Base-by-base conservation (phyloP, 805 yeast species). In the Komagataella phaffii region DNA sequence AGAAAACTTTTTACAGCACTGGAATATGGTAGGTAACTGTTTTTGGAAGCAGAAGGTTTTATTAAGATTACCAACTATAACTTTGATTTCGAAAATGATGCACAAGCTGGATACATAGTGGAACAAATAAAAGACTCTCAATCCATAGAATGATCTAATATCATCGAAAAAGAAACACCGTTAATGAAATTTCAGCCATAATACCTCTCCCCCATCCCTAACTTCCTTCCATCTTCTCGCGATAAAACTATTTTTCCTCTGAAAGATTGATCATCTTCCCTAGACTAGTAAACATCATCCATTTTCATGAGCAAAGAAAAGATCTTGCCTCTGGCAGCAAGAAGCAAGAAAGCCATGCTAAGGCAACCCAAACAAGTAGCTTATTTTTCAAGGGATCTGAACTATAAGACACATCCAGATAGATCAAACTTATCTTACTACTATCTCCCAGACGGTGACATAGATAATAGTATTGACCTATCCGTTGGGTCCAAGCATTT, bases 301-400 rank as follows among this genome's bases (percentile, higher is more conserved):
- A 21, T 21, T 14, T 14, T 30, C 2, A 30, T 30, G 40, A 30
- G 40, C 40, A 30, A 30, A 30, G 40, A 23, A 8, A 61, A 61
- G 47, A 62, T 59, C 21, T 59, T 55, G 53, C 76, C 79, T 2
- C 56, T 75, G 40, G 61, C 62, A 50, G 68, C 77, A 8, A 68
- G 85, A 53, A 76, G 88, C 0, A 71, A 76, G 30, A 75, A 83
- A 7, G 80, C 91, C 0, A 79, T 88, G 1, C 71, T 90, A 51
- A 82, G 83, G 59, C 95, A 88, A 64, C 98, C 99, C 2, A 84
- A 83, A 56, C 96, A 93, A 64, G 57, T 91, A 2, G 72, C 77
- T n/a, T 64, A 77, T 3, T 91, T 72, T 62, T 80, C 91, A 1
- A 69, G 88, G 52, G 79, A 76, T 24, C 65, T 66, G n/a, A 76